Percentiles rank a stretch among this genome's conserved stretches.
phyloP scores from a whole-genome alignment of 495 filamentous ascomycete species.

The Podospora anserina region DNA sequence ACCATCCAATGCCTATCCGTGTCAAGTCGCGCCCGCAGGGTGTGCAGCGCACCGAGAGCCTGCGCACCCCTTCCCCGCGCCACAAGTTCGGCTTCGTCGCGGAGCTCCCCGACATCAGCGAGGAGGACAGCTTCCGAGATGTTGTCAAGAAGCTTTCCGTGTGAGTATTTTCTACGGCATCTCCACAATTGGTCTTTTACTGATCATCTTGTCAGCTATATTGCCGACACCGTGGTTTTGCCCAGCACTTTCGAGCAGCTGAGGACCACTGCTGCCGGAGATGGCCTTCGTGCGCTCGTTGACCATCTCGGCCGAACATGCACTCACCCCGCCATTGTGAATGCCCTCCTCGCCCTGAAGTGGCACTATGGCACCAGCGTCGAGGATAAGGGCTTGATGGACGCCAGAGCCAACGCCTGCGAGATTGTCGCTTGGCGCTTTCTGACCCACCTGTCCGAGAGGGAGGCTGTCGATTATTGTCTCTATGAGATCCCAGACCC shows the following conservation, averaged over 20 bases:
- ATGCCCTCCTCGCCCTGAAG: conserved; percentile 77
- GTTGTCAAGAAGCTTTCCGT: conserved; percentile 67
- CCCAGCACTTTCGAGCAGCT: conserved; percentile 79
- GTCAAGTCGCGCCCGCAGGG: conserved; percentile 40
- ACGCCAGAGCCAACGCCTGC: conserved; percentile 77
- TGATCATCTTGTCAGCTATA: conserved; percentile 48
- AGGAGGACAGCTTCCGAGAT: conserved; percentile 60
- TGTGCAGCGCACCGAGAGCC: conserved; percentile 19
- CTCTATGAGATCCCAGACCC: conserved; percentile 69
- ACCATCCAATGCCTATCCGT: conserved; percentile 41
- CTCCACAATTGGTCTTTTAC: not conserved
- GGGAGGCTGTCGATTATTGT: conserved; percentile 78
- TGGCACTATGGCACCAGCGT: conserved; percentile 64
- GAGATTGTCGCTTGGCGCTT: conserved; percentile 93
- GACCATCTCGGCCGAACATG: conserved; percentile 60
- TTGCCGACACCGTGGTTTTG: conserved; percentile 60
- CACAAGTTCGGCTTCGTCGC: conserved; percentile 18
- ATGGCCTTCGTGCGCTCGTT: conserved; percentile 61
- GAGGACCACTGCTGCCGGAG: conserved; percentile 61
- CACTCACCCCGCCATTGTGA: conserved; percentile 71
- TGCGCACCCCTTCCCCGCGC: conserved; percentile 31
- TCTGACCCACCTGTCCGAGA: conserved; percentile 70
- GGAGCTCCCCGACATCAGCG: conserved; percentile 61
- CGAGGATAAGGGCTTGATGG: conserved; percentile 69
- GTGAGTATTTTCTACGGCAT: conserved; percentile 40